Base-by-base conservation (phyloP, 345 rosid species). In the Pseudoturritis turrita region DNA sequence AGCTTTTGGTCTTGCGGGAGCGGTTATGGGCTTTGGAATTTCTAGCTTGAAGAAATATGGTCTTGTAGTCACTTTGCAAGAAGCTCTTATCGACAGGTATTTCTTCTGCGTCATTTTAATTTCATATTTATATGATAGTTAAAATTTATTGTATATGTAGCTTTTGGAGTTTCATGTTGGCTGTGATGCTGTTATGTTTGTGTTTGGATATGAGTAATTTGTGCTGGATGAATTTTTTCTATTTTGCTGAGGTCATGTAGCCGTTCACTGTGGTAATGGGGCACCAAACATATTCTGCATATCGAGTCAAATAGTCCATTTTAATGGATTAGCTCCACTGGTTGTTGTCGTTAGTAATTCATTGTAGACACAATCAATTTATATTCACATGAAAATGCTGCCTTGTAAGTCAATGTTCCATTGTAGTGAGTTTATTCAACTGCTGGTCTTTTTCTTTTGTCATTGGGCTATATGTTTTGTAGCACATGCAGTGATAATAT, bases 1-100 rank as follows among this genome's bases (percentile, higher is more conserved):
- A 45, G 99, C 96, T 77, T 95, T 91, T 87, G 99, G 97, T 77
- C 87, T 95, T 78, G 96, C 97, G 37, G 99, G 99, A 71, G 88
- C 84, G 11, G 90, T 88, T 12, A 87, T 88, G 87, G 97, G 99
- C 73, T 84, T 89, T 74, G 99, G 99, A 78, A 82, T 95, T 73
- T 83, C 88, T 57, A 85, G 87, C 83, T 80, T 91, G 81, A 89
- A 95, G 87, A 89, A 85, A 70, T 87, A 83, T 77, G 93, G 90
- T 52, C 80, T 95, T 72, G 78, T 76, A 52, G 80, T 78, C 74
- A 81, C 79, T 35, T 61, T 91, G 70, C 86, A 82, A 70, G 97
- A 85, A 73, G 89, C 84, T 68, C 82, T 95, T 62, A 72, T 73
- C 0, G 97, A 95, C 79, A 95, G 99, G 99, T 95, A 65, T 66